Evolutionary conservation across 495 filamentous ascomycete genomes (phyloP), one percentile per base, ranked within the genome.

Genomic region (Aspergillus biplanus): DNA sequence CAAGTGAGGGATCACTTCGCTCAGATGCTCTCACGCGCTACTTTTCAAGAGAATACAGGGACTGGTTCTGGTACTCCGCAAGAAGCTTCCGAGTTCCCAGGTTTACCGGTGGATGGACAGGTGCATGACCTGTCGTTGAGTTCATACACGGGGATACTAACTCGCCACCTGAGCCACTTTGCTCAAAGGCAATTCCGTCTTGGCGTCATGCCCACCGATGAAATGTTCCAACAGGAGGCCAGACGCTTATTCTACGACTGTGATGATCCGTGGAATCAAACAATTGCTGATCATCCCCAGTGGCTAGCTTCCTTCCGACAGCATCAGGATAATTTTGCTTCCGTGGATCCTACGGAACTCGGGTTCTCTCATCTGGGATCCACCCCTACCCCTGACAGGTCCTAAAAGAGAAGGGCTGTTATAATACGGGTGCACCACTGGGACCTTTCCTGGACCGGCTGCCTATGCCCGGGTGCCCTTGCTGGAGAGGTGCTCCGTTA

Each of bases 181-280:
- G 69, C 64, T 1, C 56, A 63, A 9, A 32, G 58, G 12, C 64
- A 67, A 50, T 69, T 69, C 53, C 12, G 48, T 9, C 9, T 8
- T 12, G 69, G 71, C 1, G 15, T 69, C 5, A 63, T 70, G 15
- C 71, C 71, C 6, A 65, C 66, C 0, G 71, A 74, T 52, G 64
- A 72, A 32, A 72, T 74, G 71, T 69, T 74, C 47, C 71, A 74
- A 54, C 52, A 61, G 4, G 67, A 87, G 56, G 83, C 83, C 3
- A 77, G 87, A 37, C 70, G 85, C 8, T 81, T 87, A 59, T 78
- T 88, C 54, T 89, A 83, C 68, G 83, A 85, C 37, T 78, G 71
- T 47, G 83, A 87, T 48, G 87, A 89, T 67, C 74, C 77, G 8
- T 90, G 85, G 85, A 85, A 88, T 59, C 86, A 88, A 62, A 89